Evolutionary conservation across 2,329 filamentous ascomycete genomes (phyloP), one percentile per base, ranked within the genome.

Genomic region (Ascochyta pisi): DNA sequence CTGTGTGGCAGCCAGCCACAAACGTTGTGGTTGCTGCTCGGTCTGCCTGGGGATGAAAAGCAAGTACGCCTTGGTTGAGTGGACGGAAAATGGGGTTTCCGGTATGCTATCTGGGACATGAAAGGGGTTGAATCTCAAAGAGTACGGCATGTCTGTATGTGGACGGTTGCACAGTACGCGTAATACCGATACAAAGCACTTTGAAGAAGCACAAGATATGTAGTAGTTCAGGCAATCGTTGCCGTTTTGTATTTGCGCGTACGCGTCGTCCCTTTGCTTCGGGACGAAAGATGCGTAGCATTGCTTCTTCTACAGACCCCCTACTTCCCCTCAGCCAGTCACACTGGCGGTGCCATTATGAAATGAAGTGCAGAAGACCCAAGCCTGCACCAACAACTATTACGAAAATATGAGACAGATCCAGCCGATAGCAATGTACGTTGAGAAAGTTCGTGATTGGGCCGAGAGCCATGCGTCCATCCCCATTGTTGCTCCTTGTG

Each of bases 351-450:
- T 47, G 43, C 47, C 42, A 51, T 48, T 34, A 47, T 35, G 48
- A 51, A 51, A 51, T 13, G 47, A 50, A 47, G 38, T 10, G 47
- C 47, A 47, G 38, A 42, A 56, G 39, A 47, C 19, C 23, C 49
- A 27, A 26, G 22, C 43, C 47, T 51, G 47, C 48, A 38, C 47
- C 42, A 33, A 33, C 42, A 22, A 56, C 47, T 31, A 56, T 56
- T 51, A 56, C 39, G 53, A 51, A 39, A 51, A 43, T 43, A 51
- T 56, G 47, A 56, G 33, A 51, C 53, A 51, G 43, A 43, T 43
- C 47, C 53, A 56, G 53, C 42, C 53, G 37, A 56, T 56, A 37
- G 34, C 48, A 51, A 56, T 56, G 48, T 51, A 56, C 33, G 37
- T 56, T 45, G 44, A 45, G 47, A 57, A 49, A 49, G 24, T 48